Percentiles rank a stretch among this genome's conserved stretches.
These are phyloP conservation scores for Phoma herbarum DNA, from an alignment of 2,329 filamentous ascomycete genomes.

Conservation along the genomic window DNA sequence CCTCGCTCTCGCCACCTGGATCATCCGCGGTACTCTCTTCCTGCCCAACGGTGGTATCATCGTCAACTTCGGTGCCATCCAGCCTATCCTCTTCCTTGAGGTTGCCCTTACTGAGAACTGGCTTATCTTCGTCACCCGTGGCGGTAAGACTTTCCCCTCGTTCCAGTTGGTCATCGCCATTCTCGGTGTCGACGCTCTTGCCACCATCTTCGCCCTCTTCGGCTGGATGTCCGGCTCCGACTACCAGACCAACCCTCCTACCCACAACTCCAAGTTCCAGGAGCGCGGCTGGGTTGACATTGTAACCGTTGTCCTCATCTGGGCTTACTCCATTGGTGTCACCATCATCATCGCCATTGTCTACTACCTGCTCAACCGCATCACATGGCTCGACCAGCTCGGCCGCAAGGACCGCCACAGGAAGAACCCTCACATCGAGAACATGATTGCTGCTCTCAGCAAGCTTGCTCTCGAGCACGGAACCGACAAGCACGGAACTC, in stretches of 20 bases:
- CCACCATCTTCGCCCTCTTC: slow-evolving; percentile 78
- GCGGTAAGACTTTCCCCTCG: slow-evolving; percentile 75
- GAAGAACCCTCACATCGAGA: slow-evolving; percentile 71
- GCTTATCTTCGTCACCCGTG: slow-evolving; percentile 64
- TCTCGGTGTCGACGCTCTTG: slow-evolving; percentile 73
- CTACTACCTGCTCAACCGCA: slow-evolving; percentile 69
- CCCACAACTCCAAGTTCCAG: slow-evolving; percentile 52
- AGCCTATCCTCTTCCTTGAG: slow-evolving; percentile 70
- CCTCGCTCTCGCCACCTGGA: slow-evolving; percentile 75
- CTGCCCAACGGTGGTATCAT: slow-evolving; percentile 75
- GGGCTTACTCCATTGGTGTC: slow-evolving; percentile 72
- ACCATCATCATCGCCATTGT: slow-evolving; percentile 72
- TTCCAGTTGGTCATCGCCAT: slow-evolving; percentile 78
- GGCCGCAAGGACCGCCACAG: slow-evolving; percentile 69
- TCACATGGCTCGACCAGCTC: slow-evolving; percentile 67
- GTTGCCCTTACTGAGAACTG: slow-evolving; percentile 63
- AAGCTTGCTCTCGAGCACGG: slow-evolving; percentile 71
- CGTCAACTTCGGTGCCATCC: slow-evolving; percentile 76
- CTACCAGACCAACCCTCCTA: slow-evolving; percentile 54
- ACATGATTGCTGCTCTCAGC: slow-evolving; percentile 70
- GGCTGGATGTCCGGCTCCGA: slow-evolving; percentile 72
- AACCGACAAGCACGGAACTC: slow-evolving; percentile 58
- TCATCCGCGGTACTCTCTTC: slow-evolving; percentile 75
- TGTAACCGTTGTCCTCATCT: slow-evolving; percentile 71
- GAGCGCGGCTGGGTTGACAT: slow-evolving; percentile 66